phyloP scores from a whole-genome alignment of 345 rosid species.

The Eucalyptus pumila region DNA sequence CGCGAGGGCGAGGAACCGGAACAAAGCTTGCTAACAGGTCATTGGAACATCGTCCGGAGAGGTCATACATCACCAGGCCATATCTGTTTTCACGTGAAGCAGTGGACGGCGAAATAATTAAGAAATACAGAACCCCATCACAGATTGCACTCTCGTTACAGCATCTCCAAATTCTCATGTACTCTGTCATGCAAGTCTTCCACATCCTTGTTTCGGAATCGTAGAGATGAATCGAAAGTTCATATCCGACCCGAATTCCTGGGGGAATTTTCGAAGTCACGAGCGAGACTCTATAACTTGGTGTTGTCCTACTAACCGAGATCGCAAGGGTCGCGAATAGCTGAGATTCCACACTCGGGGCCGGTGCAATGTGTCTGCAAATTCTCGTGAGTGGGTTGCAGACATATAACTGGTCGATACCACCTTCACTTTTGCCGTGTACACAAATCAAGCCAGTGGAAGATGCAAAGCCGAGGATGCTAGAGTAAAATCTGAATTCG shows the following conservation, averaged over 20 bases:
- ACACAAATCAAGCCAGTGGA: slow-evolving; percentile 78
- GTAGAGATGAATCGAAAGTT: slow-evolving; percentile 48
- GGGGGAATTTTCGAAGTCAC: slow-evolving; percentile 72
- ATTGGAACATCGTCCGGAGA: slow-evolving; percentile 15
- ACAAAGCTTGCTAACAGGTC: slow-evolving; percentile 26
- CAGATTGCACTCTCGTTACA: slow-evolving; percentile 74
- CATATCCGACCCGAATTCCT: slow-evolving; percentile 51
- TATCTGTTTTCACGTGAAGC: slow-evolving; percentile 40
- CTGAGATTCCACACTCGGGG: slow-evolving; percentile 35
- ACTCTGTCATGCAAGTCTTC: slow-evolving; percentile 41
- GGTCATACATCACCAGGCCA: slow-evolving; percentile 37
- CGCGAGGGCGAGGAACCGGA: slow-evolving; percentile 55
- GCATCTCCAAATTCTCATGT: slow-evolving; percentile 71
- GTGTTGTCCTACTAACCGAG: slow-evolving; percentile 27
- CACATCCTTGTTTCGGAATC: slow-evolving; percentile 53
- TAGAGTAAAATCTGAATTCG: slow-evolving; percentile 28
- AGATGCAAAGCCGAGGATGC: slow-evolving; percentile 42
- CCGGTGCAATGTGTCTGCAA: slow-evolving; percentile 33
- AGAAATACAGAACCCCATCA: slow-evolving; percentile 42
- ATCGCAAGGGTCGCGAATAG: slow-evolving; percentile 63
- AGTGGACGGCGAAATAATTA: slow-evolving; percentile 13
- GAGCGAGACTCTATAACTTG: slow-evolving; percentile 36
- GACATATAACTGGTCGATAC: slow-evolving; percentile 34
- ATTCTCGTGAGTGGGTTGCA: slow-evolving; percentile 61
- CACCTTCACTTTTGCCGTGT: slow-evolving; percentile 50